Percentiles rank a stretch among this genome's conserved stretches.
These are phyloP conservation scores for Salix dunnii DNA, from an alignment of 345 rosid species.

Conservation along the genomic window DNA sequence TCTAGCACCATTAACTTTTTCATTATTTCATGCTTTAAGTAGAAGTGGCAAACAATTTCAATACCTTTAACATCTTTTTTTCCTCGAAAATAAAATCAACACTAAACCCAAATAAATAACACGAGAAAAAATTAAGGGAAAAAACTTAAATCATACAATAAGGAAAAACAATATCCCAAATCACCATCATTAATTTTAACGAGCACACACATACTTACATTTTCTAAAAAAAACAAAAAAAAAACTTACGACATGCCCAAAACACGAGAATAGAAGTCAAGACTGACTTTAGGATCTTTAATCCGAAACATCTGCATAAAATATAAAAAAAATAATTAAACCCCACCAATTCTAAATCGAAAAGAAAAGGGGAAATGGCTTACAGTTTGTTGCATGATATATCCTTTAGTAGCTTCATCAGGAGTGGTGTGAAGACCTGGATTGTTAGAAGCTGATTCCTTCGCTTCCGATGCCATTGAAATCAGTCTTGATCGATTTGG, in stretches of 20 bases:
- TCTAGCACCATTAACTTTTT: too few species aligned
- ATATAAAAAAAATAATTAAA: neutral
- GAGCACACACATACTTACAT: neutral
- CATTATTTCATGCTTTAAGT: too few species aligned
- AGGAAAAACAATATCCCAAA: neutral
- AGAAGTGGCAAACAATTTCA: too few species aligned
- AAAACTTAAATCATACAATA: neutral
- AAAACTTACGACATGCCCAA: constrained; percentile 92
- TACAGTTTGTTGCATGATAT: constrained; percentile 91
- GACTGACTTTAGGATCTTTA: constrained; percentile 89
- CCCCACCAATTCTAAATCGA: neutral
- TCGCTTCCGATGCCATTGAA: constrained; percentile 69
- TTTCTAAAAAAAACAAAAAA: neutral
- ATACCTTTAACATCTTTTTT: too few species aligned
- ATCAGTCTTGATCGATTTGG: constrained; percentile 29
- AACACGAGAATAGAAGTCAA: constrained; percentile 83
- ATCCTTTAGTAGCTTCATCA: constrained; percentile 79
- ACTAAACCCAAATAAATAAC: too few species aligned
- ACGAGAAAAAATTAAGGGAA: too few species aligned
- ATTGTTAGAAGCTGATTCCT: constrained; percentile 67
- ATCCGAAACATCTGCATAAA: constrained; percentile 80
- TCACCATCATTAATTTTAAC: too few species aligned
- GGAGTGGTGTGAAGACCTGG: constrained; percentile 62
- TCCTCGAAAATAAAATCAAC: too few species aligned
- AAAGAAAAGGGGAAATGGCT: neutral